Evolutionary conservation across 805 yeast species (phyloP), one percentile per base, ranked within the genome.

Genomic region (Grigorovia transvaalensis): DNA sequence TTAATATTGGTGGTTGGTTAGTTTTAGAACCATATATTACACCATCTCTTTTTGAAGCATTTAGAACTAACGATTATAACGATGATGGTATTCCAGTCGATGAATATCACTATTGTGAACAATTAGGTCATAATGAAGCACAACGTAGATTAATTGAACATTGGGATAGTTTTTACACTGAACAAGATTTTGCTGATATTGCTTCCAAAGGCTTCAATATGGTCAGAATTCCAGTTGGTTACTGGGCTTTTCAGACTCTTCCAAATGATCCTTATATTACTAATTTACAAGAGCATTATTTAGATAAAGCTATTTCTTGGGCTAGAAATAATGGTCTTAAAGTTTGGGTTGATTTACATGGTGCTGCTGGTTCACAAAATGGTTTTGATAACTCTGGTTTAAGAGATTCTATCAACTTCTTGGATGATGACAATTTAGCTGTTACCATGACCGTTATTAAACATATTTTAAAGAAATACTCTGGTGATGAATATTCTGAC

Each of bases 351-450:
- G 97, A 90, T 67, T 70, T 90, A 62, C 98, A 90, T 66, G 97
- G 97, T 56, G 95, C 85, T n/a, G 95, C 96, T 35, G 97, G 96
- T 23, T 85, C 95, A 20, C 98, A 90, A 68, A 90, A 90, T 66
- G 96, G 97, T 13, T 90, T 88, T 63, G 98, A 90, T 69, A 90
- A 90, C 73, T 86, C 96, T 12, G 98, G 98, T 30, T 71, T 79
- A 55, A 78, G 96, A 61, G 96, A 84, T 63, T 44, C 59, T 1
- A 63, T 73, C 47, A 67, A 67, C 1, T 88, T 85, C 79, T 63
- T 74, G 46, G 75, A 72, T 38, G 73, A 75, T 51, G 63, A 60
- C 19, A 82, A 84, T 62, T 70, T 76, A 46, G 67, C 74, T 35
- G 59, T 78, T 19, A 82, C 95, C 1, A 62, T 78, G 48, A 64